Conservation (phyloP, 2,329 filamentous ascomycete genomes). For the Neocatenulostroma microsporum region DNA sequence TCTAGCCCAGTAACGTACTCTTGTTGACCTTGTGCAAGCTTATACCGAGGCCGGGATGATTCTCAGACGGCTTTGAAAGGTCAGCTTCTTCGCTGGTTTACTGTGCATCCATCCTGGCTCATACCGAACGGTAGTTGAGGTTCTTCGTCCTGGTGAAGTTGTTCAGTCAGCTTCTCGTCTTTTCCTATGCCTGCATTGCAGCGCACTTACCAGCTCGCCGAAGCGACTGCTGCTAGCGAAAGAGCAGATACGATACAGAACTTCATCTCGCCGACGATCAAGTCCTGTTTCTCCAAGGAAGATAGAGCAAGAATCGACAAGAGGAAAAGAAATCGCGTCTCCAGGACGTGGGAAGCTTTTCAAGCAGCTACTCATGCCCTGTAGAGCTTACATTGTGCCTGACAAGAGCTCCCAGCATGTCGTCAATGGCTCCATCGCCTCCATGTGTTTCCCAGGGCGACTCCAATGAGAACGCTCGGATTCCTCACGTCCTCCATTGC, state of each 20-base stretch:
- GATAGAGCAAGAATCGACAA: neutral
- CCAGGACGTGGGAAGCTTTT: slow-evolving; percentile 5
- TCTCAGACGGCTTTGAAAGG: slow-evolving; percentile 46
- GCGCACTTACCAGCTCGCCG: slow-evolving; percentile 21
- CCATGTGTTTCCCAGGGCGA: slow-evolving; percentile 11
- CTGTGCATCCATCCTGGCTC: too few relatives aligned
- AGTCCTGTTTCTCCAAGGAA: neutral
- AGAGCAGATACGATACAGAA: slow-evolving; percentile 11
- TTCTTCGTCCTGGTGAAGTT: slow-evolving; percentile 34
- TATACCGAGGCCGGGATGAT: slow-evolving; percentile 57
- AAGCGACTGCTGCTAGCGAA: slow-evolving; percentile 16
- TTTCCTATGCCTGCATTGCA: too few relatives aligned
- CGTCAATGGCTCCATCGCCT: slow-evolving; percentile 4
- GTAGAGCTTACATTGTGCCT: neutral
- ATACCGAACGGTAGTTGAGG: slow-evolving; percentile 55
- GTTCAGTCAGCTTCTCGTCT: slow-evolving; percentile 9
- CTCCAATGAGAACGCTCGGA: slow-evolving; percentile 7
- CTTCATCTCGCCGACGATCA: slow-evolving; percentile 13
- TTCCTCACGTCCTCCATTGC: slow-evolving; percentile 1
- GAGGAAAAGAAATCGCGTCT: neutral
- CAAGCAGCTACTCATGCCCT: neutral
- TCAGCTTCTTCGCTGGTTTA: too few relatives aligned
- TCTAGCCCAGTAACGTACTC: slow-evolving; percentile 29
- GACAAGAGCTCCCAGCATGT: slow-evolving; percentile 1
- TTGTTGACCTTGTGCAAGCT: slow-evolving; percentile 55